Percentiles rank a stretch among this genome's conserved stretches.
phyloP scores from a whole-genome alignment of 148 eudicot species.

The Chenopodium berlandieri region DNA sequence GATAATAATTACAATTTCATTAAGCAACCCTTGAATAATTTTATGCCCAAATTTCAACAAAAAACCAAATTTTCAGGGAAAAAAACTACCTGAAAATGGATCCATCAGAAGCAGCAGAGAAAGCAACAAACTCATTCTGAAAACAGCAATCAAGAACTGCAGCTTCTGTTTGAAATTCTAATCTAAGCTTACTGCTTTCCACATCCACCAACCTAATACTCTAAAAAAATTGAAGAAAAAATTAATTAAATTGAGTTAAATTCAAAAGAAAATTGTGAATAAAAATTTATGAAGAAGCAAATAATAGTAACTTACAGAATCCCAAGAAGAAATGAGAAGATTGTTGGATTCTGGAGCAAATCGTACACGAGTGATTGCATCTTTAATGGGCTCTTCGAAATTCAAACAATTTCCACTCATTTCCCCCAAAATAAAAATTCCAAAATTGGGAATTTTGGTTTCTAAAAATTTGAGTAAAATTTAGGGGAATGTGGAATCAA shows the following conservation, averaged over 20 bases:
- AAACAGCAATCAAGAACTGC: constrained; percentile 87
- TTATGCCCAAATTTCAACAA: neutral
- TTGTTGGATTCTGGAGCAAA: constrained; percentile 71
- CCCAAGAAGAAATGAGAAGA: constrained; percentile 90
- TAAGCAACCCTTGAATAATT: neutral
- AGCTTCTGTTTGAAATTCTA: constrained; percentile 53
- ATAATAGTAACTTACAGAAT: constrained; percentile 52
- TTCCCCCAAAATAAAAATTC: neutral
- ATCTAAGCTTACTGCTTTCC: constrained; percentile 40
- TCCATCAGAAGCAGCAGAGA: constrained; percentile 58
- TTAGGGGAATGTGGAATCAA: neutral
- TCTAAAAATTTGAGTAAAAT: neutral
- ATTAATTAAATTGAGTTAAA: neutral
- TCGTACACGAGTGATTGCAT: constrained; percentile 68
- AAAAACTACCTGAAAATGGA: constrained; percentile 54
- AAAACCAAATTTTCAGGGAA: neutral
- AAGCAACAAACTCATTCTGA: constrained; percentile 46
- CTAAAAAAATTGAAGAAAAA: constrained; percentile 25
- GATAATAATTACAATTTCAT: too few relatives aligned
- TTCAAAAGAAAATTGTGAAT: neutral
- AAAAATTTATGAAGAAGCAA: neutral
- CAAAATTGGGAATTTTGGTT: neutral
- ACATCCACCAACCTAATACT: constrained; percentile 66
- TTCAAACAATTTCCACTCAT: constrained; percentile 44
- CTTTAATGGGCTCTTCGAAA: constrained; percentile 53